Evolutionary conservation across 768 basidiomycete species (phyloP).

Genomic region (Tylopilus vinaceipallidus): DNA sequence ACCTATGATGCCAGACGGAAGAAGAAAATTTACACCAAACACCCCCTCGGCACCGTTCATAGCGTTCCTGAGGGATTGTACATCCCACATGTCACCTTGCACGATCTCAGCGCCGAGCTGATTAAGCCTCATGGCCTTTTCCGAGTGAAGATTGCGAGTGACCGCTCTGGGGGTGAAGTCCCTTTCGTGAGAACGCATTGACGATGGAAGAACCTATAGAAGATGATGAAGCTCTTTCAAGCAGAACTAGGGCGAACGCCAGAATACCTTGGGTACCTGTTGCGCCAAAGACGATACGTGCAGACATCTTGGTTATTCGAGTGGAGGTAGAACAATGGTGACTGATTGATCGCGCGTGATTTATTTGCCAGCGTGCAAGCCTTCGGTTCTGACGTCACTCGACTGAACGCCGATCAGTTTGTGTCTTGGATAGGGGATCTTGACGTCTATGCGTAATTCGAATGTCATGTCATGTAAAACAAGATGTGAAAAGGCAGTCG

Average conservation of each 20-base stretch:
- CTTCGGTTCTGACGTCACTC: no score
- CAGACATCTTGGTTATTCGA: constrained; percentile 6
- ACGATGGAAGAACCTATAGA: constrained; percentile 27
- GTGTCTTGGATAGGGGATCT: no score
- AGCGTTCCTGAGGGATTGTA: constrained; percentile 24
- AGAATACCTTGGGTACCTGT: constrained; percentile 35
- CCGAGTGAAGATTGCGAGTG: constrained; percentile 30
- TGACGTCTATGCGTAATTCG: no score
- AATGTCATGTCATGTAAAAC: no score
- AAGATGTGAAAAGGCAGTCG: no score
- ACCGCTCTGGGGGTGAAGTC: constrained; percentile 35
- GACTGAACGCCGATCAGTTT: no score
- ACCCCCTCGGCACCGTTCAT: constrained; percentile 32
- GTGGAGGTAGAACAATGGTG: not conserved
- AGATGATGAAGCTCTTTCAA: not conserved
- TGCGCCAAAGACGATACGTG: constrained; percentile 34
- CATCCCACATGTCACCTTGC: constrained; percentile 25
- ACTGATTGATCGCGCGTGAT: no score
- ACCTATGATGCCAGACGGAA: not conserved
- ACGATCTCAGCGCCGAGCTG: constrained; percentile 22
- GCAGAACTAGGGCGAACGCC: not conserved
- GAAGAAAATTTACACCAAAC: constrained; percentile 24
- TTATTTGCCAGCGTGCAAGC: no score
- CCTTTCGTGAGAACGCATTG: constrained; percentile 32
- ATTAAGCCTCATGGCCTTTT: constrained; percentile 23